These are phyloP conservation scores for Monosporascus ibericus DNA, from an alignment of 2,329 filamentous ascomycete genomes.

Conservation along the genomic window DNA sequence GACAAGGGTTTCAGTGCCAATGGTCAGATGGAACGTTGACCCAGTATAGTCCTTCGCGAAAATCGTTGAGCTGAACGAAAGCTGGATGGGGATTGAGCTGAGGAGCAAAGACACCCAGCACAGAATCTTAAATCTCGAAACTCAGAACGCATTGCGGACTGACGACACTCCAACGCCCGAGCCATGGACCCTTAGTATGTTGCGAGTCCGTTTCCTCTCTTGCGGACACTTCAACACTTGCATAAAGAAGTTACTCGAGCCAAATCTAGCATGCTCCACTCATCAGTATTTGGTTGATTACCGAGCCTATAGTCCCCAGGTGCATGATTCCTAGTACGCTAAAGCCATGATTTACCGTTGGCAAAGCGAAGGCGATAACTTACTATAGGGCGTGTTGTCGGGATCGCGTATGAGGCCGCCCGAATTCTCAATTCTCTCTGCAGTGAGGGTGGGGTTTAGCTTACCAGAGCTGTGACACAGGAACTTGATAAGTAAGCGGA, in stretches of 20 bases:
- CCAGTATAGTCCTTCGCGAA: slow-evolving; percentile 5
- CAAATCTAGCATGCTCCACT: slow-evolving; percentile 15
- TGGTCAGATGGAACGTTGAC: slow-evolving; percentile 4
- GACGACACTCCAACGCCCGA: slow-evolving; percentile 37
- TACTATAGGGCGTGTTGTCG: too few species aligned
- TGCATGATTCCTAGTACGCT: not conserved
- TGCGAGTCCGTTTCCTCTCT: slow-evolving; percentile 38
- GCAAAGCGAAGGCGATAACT: too few species aligned
- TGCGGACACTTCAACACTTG: slow-evolving; percentile 39
- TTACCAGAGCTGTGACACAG: not conserved
- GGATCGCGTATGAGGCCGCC: too few species aligned
- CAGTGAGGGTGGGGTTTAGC: not conserved
- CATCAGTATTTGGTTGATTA: too few species aligned
- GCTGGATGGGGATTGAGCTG: slow-evolving; percentile 12
- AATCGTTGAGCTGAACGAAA: slow-evolving; percentile 10
- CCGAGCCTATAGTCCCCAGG: too few species aligned
- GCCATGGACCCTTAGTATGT: slow-evolving; percentile 32
- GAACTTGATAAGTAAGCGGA: slow-evolving; percentile 1
- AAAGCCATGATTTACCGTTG: not conserved
- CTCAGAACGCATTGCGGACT: slow-evolving; percentile 26
- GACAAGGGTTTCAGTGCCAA: slow-evolving; percentile 8
- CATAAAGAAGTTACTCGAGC: slow-evolving; percentile 43
- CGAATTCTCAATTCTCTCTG: too few species aligned
- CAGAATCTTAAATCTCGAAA: slow-evolving; percentile 10
- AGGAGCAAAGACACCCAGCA: slow-evolving; percentile 7